Percentiles rank a stretch among this genome's conserved stretches.
These are phyloP conservation scores for Colletotrichum zoysiae DNA, from an alignment of 2,329 filamentous ascomycete species.

Conservation along the genomic window DNA sequence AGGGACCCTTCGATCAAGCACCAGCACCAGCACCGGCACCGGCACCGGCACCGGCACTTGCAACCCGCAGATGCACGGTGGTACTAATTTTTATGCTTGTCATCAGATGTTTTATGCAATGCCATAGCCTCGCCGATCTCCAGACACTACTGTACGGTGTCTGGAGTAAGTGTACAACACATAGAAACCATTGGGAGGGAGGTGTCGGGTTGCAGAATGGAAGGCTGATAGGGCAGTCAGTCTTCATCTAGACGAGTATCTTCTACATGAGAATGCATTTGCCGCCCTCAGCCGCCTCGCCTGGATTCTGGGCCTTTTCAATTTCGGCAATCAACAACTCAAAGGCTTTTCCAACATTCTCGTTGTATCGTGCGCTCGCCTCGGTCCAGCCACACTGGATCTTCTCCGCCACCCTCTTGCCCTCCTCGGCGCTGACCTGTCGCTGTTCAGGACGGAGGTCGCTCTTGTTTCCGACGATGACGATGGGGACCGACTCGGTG, in stretches of 20 bases:
- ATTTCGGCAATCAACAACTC: conserved; percentile 95
- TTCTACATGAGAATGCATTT: conserved; percentile 88
- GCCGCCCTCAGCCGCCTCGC: conserved; percentile 81
- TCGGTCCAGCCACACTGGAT: conserved; percentile 95
- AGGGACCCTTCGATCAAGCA: not conserved
- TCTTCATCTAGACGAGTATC: not conserved
- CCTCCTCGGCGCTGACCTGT: conserved; percentile 88
- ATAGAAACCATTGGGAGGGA: not conserved
- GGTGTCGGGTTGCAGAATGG: not conserved
- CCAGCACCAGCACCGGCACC: not conserved
- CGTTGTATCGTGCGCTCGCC: conserved; percentile 92
- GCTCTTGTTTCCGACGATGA: conserved; percentile 97
- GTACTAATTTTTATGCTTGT: not conserved
- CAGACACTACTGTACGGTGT: not conserved
- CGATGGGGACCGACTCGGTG: conserved; percentile 90
- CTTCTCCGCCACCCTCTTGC: conserved; percentile 85
- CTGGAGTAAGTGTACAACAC: not conserved
- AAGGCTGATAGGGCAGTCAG: not conserved
- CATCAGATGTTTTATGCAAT: not conserved
- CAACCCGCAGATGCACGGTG: not conserved
- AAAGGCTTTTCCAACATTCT: conserved; percentile 93
- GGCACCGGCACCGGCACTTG: not conserved
- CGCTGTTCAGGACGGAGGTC: conserved; percentile 93
- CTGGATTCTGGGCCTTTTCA: conserved; percentile 92
- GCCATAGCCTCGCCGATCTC: not conserved